phyloP scores from a whole-genome alignment of 2,329 filamentous ascomycete species.

The Trichoderma aggressivum region DNA sequence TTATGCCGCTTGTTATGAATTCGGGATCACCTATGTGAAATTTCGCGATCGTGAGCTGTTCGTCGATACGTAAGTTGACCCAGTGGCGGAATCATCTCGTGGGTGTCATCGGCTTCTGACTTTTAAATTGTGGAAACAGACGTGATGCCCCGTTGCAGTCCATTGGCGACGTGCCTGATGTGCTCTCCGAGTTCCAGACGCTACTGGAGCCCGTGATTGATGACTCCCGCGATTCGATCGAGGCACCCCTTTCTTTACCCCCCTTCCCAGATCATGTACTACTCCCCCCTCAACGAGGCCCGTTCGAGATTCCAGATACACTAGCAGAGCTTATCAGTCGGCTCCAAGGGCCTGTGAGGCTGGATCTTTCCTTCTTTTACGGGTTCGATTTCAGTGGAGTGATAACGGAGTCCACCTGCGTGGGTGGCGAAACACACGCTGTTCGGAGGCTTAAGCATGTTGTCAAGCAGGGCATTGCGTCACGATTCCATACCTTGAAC shows the following conservation, averaged over 20 bases:
- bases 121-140: constrained; percentile 38
- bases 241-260: constrained; percentile 48
- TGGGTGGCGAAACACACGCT: constrained; percentile 62
- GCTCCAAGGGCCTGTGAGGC: constrained; percentile 54
- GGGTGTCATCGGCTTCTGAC: neutral
- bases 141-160: constrained; percentile 59
- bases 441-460: constrained; percentile 58
- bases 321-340: constrained; percentile 51
- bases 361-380: constrained; percentile 26
- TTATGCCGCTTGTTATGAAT: constrained; percentile 48
- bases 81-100: neutral
- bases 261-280: constrained; percentile 47
- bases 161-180: constrained; percentile 62
- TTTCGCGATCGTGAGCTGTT: constrained; percentile 77
- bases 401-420: constrained; percentile 54
- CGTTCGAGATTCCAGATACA: constrained; percentile 60
- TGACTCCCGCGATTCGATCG: neutral
- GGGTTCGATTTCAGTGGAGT: constrained; percentile 53
- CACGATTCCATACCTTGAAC: constrained; percentile 65
- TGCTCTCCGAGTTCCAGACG: constrained; percentile 75
- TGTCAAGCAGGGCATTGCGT: constrained; percentile 58
- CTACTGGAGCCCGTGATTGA: constrained; percentile 62
- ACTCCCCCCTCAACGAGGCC: constrained; percentile 56
- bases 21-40: constrained; percentile 57
- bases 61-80: constrained; percentile 66